These are phyloP conservation scores for Yamagishiella unicocca DNA, from an alignment of 139 green algal genomes.

Conservation along the genomic window DNA sequence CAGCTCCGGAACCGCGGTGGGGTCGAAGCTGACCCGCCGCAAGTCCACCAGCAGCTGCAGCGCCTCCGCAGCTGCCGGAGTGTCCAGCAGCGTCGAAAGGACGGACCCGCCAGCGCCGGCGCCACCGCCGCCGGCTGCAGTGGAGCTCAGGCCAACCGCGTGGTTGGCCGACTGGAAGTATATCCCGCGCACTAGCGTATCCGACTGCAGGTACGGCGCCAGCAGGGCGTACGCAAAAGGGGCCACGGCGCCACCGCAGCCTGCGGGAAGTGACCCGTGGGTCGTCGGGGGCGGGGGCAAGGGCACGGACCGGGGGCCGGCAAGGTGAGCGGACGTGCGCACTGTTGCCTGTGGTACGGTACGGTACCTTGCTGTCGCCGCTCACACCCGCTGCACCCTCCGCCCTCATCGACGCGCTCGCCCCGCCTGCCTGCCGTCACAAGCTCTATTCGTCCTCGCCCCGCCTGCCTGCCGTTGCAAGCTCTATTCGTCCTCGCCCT, in stretches of 20 bases:
- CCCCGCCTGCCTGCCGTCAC: too few relatives aligned
- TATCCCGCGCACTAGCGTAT: neutral
- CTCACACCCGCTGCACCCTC: neutral
- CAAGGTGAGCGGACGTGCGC: neutral
- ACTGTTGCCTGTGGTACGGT: neutral
- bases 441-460: too few relatives aligned
- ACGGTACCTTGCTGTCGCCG: neutral
- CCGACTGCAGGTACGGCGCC: conserved; percentile 8
- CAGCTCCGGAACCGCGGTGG: neutral
- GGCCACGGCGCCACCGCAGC: neutral
- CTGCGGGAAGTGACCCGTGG: neutral
- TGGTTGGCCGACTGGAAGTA: neutral
- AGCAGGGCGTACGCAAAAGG: conserved; percentile 10
- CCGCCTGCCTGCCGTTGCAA: too few relatives aligned
- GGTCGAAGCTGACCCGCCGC: neutral
- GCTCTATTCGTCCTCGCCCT: too few relatives aligned
- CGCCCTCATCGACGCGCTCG: too few relatives aligned
- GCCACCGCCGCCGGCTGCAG: neutral
- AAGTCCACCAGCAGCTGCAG: neutral
- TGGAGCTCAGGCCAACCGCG: neutral
- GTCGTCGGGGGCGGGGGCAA: too few relatives aligned
- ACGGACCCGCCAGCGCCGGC: too few relatives aligned
- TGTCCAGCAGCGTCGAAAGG: conserved; percentile 9
- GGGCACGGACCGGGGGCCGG: too few relatives aligned
- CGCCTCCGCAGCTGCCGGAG: neutral